These are phyloP conservation scores for Wickerhamomyces kurtzmanii DNA, from an alignment of 805 yeast species.

Conservation along the genomic window DNA sequence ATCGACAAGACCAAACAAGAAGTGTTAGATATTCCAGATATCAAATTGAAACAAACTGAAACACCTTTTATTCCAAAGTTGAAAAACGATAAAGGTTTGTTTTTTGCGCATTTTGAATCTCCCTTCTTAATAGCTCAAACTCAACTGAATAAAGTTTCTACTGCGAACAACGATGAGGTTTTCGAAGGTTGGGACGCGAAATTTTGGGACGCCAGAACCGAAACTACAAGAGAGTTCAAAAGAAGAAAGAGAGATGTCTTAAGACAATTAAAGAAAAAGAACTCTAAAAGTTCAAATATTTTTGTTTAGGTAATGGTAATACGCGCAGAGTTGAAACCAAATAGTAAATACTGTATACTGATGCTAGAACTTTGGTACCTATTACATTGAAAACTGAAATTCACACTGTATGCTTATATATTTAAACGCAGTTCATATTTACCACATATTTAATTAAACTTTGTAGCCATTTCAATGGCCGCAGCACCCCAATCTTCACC, in stretches of 20 bases:
- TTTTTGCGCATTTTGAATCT: conserved; percentile 77
- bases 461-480: conserved; percentile 86
- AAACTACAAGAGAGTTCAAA: conserved; percentile 66
- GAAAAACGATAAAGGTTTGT: conserved; percentile 40
- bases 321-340: too few species aligned
- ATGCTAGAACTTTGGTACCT: too few species aligned
- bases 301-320: too few species aligned
- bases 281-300: conserved; percentile 9
- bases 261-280: conserved; percentile 42
- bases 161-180: conserved; percentile 20
- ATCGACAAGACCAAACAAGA: conserved; percentile 26
- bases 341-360: too few species aligned
- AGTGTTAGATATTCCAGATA: conserved; percentile 14
- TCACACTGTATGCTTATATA: too few species aligned
- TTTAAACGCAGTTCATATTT: too few species aligned
- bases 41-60: conserved; percentile 12
- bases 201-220: conserved; percentile 81
- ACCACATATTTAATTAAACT: too few species aligned
- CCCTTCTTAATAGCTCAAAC: conserved; percentile 85
- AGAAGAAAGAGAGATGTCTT: conserved; percentile 65
- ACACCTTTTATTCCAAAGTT: conserved; percentile 16
- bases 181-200: conserved; percentile 53
- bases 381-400: too few species aligned
- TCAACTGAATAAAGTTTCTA: conserved; percentile 47
- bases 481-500: conserved; percentile 99